Evolutionary conservation across 345 rosid species (phyloP).

Genomic region (Eucalyptus erythrocorys): DNA sequence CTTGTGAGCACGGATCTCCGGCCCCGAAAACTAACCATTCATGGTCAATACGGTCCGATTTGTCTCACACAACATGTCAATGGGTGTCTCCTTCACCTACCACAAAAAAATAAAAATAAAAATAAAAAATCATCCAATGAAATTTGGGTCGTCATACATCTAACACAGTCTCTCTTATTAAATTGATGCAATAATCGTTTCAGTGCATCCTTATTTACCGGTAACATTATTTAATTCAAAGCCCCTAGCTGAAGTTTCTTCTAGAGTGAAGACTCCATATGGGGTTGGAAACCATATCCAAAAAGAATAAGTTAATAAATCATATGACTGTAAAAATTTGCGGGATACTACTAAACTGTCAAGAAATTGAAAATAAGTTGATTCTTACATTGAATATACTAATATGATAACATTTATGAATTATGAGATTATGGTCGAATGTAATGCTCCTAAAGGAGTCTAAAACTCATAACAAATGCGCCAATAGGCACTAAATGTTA

Average conservation of each 20-base stretch:
- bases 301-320: not conserved
- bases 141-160: not conserved
- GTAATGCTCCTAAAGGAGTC: not conserved
- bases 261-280: not conserved
- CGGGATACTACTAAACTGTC: not conserved
- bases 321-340: not conserved
- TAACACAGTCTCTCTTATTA: not conserved
- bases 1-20: not conserved
- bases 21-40: not conserved
- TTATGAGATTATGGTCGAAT: not conserved
- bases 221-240: not conserved
- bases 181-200: not conserved
- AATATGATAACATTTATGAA: not conserved
- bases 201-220: not conserved
- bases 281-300: not conserved
- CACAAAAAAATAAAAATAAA: no score
- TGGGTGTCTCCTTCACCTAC: not conserved
- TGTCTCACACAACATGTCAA: not conserved
- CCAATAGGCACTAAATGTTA: not conserved
- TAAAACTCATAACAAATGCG: not conserved
- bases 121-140: not conserved
- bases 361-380: not conserved
- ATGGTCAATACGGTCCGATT: not conserved
- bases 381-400: not conserved
- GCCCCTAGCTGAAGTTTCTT: not conserved